phyloP scores from a whole-genome alignment of 495 filamentous ascomycete species.

The Xeromyces bisporus region DNA sequence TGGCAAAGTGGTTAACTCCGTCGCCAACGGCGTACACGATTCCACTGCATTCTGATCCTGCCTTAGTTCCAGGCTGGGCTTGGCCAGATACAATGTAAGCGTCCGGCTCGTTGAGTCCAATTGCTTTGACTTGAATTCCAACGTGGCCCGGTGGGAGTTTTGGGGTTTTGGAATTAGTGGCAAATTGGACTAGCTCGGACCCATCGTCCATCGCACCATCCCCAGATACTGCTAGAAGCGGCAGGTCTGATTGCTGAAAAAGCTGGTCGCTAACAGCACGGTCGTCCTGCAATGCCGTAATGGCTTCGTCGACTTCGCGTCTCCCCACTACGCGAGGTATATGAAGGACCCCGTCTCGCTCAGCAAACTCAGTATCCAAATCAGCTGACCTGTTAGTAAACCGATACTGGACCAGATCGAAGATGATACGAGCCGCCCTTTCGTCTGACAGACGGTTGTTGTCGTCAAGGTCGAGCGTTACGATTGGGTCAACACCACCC shows the following conservation, averaged over 20 bases:
- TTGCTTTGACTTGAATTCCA: constrained; percentile 13
- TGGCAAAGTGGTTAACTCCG: constrained; percentile 11
- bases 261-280: constrained; percentile 1
- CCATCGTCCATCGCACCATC: background rate
- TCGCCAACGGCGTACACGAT: constrained; percentile 17
- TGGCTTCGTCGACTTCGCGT: constrained; percentile 1
- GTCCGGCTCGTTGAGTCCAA: constrained; percentile 27
- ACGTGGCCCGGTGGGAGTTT: constrained; percentile 8
- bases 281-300: constrained; percentile 1
- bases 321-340: constrained; percentile 13
- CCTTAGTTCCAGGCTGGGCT: constrained; percentile 3
- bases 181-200: constrained; percentile 5
- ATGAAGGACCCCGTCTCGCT: constrained; percentile 6
- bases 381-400: constrained; percentile 2
- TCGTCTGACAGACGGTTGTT: constrained; percentile 1
- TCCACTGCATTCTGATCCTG: constrained; percentile 30
- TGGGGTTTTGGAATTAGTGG: background rate
- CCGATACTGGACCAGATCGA: constrained; percentile 4
- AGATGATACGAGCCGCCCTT: constrained; percentile 3
- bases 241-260: constrained; percentile 4
- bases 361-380: constrained; percentile 12
- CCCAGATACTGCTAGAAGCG: constrained; percentile 2
- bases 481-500: constrained; percentile 10
- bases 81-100: constrained; percentile 11
- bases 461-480: constrained; percentile 14